Evolutionary conservation across 2,329 filamentous ascomycete genomes (phyloP), one percentile per base, ranked within the genome.

Genomic region (Pseudocercospora fijiensis): DNA sequence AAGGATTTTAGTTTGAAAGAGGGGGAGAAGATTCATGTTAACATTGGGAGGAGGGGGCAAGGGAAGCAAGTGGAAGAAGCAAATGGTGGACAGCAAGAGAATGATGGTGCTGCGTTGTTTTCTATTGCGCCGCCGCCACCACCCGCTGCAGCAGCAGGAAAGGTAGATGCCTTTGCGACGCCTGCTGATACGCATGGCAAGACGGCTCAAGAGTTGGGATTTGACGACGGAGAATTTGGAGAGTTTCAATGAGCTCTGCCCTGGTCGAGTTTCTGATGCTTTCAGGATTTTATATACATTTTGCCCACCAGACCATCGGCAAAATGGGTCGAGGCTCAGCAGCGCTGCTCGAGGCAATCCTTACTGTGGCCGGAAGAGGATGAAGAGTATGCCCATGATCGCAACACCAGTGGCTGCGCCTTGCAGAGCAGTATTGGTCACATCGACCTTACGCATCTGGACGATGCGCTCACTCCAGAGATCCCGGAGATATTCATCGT

Each of bases 161-260:
- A 74, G 26, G 74, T 78, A 6, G 63, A 61, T 61, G 76, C 76
- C 9, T 91, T 92, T 75, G 88, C 53, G 9, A 18, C 88, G 10
- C 83, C 93, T 67, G 85, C 88, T 2, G 56, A 67, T 1, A 47
- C 37, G 37, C 57, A 51, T 30, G 68, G 69, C 1, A 73, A 76
- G 72, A 62, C 77, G 45, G 80, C 81, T 16, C 76, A 88, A 73
- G 88, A 92, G 63, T 73, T 94, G 68, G 91, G 91, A 0, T 95
- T 95, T 71, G 91, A 96, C 72, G 90, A 96, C 75, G 92, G 91
- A 1, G 89, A 94, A 73, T 93, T 92, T 84, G 91, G 91, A 20
- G 91, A 96, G 78, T 96, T 96, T 79, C 82, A 85, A 72, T 84
- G 70, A 76, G 30, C 4, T 41, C 16, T 26, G 28, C 24, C 28